These are phyloP conservation scores for Corylus americana DNA, from an alignment of 306 rosid species.

Conservation along the genomic window DNA sequence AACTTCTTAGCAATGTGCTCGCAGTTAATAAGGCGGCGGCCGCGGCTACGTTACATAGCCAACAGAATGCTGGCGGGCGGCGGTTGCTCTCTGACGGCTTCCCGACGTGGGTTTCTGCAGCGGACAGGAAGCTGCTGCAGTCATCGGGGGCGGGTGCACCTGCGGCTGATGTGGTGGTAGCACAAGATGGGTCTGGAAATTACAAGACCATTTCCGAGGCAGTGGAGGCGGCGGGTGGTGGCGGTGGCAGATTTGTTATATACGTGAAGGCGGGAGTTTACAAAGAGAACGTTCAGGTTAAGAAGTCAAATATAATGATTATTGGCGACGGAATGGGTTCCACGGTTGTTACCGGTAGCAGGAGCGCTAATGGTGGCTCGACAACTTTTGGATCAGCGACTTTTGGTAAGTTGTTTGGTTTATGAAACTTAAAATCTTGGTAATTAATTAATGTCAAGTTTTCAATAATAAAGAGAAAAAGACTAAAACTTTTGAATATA, in stretches of 20 bases:
- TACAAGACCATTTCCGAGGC: slow-evolving; percentile 60
- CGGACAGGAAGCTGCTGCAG: slow-evolving; percentile 59
- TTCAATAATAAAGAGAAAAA: too few relatives aligned
- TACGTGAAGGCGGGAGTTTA: slow-evolving; percentile 75
- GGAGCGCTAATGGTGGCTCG: slow-evolving; percentile 37
- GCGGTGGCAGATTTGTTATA: slow-evolving; percentile 50
- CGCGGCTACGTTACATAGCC: slow-evolving; percentile 7
- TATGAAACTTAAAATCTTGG: neutral
- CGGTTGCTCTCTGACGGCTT: slow-evolving; percentile 41
- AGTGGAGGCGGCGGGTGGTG: slow-evolving; percentile 48
- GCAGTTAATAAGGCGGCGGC: slow-evolving; percentile 43
- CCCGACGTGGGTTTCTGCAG: slow-evolving; percentile 56
- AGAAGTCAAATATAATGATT: slow-evolving; percentile 57
- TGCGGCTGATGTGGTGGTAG: slow-evolving; percentile 57
- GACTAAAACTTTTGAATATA: too few relatives aligned
- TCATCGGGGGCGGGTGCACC: neutral
- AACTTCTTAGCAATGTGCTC: slow-evolving; percentile 72
- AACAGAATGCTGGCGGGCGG: slow-evolving; percentile 39
- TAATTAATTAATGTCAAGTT: too few relatives aligned
- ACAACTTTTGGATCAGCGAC: slow-evolving; percentile 82
- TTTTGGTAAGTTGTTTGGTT: slow-evolving; percentile 51
- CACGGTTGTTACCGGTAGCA: slow-evolving; percentile 52
- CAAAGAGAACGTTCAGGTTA: slow-evolving; percentile 52
- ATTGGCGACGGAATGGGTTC: slow-evolving; percentile 75
- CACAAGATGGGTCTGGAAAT: slow-evolving; percentile 70